Conservation (phyloP, 257 asterid species). For the Solanum peruvianum region DNA sequence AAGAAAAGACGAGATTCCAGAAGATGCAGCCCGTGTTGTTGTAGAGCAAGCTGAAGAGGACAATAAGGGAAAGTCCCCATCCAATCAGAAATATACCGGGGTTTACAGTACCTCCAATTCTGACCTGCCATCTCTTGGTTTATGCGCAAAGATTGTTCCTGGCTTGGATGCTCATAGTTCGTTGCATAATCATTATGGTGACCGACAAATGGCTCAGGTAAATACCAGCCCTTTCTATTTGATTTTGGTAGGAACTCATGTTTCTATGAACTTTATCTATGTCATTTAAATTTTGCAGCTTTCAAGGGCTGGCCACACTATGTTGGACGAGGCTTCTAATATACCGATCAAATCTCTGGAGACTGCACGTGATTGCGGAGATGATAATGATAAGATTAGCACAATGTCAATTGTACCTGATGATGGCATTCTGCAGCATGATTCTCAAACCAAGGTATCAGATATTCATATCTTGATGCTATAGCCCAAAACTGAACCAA, state of each 20-base stretch:
- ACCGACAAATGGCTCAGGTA: conserved; percentile 21
- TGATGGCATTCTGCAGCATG: background rate
- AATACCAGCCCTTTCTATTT: background rate
- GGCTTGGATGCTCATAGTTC: conserved; percentile 8
- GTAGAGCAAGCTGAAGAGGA: conserved; percentile 15
- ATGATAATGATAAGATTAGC: background rate
- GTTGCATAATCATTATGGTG: conserved; percentile 12
- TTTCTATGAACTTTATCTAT: background rate
- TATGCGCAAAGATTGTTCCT: conserved; percentile 5
- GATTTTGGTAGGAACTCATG: background rate
- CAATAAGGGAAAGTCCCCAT: background rate
- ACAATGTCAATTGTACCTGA: background rate
- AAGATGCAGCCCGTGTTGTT: conserved; percentile 8
- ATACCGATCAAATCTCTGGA: background rate
- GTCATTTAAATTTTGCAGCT: background rate
- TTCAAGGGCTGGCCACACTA: background rate
- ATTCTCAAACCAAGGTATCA: background rate
- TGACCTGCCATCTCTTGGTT: background rate
- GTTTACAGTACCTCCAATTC: conserved; percentile 1
- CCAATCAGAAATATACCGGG: conserved; percentile 2
- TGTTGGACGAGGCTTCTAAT: background rate
- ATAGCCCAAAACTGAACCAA: background rate
- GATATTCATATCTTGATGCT: background rate
- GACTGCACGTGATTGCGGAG: background rate
- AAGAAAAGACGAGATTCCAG: conserved; percentile 7